Conservation (phyloP, 768 basidiomycete genomes). For the Nidula microcarpa region DNA sequence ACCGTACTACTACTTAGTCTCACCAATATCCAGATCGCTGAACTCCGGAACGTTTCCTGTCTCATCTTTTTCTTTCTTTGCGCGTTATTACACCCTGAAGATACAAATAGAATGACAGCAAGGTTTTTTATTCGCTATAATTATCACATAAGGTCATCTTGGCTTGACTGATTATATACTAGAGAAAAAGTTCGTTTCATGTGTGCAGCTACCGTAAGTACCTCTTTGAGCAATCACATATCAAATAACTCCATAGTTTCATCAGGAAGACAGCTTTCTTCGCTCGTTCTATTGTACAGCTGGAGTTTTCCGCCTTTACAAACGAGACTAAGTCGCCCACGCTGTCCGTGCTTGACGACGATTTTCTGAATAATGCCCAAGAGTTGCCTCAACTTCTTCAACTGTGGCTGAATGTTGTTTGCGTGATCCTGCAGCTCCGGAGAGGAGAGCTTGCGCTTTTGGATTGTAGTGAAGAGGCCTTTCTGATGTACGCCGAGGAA, state of each 20-base stretch:
- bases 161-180: no score
- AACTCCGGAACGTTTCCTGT: no score
- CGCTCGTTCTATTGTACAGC: constrained; percentile 44
- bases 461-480: constrained; percentile 48
- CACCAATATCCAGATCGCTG: no score
- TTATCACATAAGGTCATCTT: no score
- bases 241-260: constrained; percentile 31
- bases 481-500: constrained; percentile 55
- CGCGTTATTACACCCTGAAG: no score
- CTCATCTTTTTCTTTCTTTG: no score
- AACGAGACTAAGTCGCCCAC: constrained; percentile 53
- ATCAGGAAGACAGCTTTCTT: constrained; percentile 43
- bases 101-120: no score
- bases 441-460: constrained; percentile 41
- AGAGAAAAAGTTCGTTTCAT: no score
- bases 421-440: constrained; percentile 28
- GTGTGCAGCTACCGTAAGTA: no score
- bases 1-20: no score
- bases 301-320: constrained; percentile 40
- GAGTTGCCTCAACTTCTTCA: constrained; percentile 35
- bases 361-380: constrained; percentile 42
- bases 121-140: no score
- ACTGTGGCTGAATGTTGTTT: constrained; percentile 25
- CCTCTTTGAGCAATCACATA: no score
- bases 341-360: constrained; percentile 48